Evolutionary conservation across 306 rosid genomes (phyloP), one percentile per base, ranked within the genome.

Genomic region (Rosa multiflora): DNA sequence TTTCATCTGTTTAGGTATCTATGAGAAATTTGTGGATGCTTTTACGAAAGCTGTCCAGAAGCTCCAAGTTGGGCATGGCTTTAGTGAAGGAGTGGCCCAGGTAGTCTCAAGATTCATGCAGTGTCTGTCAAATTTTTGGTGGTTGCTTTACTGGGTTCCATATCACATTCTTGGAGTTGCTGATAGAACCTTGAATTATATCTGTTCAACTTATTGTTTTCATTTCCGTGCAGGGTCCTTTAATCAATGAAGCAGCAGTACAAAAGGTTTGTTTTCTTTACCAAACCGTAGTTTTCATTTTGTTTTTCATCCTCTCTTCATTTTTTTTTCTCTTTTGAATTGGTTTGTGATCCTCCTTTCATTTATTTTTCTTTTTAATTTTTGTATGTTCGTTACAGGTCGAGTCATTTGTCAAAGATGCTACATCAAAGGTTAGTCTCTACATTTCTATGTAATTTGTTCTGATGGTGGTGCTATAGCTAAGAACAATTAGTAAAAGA

Each of bases 171-270:
- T 61, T 61, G 59, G 44, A 61, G 1, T 26, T 21, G 10, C 29
- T 21, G 8, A 51, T 62, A 61, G 9, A 21, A 3, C 63, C 63
- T n/a, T n/a, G 29, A 56, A n/a, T 55, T 56, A 56, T 49, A 52
- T 21, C 15, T 58, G 5, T 72, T 63, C 79, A 76, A 83, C 85
- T 62, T 21, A 70, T 72, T 74, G 32, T 76, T 44, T 85, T 81
- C 23, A 71, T 86, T 78, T 85, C 73, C 79, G 63, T 86, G 79
- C 87, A 95, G 98, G 99, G 99, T 61, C 99, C 99, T 82, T 86
- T 95, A 71, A 95, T 95, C 81, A 95, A 95, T 82, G 99, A 95
- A 86, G 98, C 99, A 80, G 99, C 99, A 47, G 97, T 95, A 0
- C 53, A 88, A 71, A 95, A 95, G 99, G 99, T 94, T 78, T 74